Percentiles rank a stretch among this genome's conserved stretches.
These are phyloP conservation scores for Dichotomocladium elegans DNA, from an alignment of 371 early-diverging fungal genomes.

Conservation along the genomic window DNA sequence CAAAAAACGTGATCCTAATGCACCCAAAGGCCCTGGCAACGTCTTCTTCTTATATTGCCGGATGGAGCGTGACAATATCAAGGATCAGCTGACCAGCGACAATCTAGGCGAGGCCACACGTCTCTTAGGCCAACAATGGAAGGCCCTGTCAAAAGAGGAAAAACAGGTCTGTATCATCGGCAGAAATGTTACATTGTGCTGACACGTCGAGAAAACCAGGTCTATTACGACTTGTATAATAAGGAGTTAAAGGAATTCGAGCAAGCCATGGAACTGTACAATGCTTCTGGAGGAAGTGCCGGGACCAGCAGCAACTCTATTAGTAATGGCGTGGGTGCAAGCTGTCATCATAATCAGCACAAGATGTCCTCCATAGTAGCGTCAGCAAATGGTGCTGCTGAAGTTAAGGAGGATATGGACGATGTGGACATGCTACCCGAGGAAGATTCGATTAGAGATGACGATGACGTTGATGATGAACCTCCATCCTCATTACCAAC, in stretches of 20 bases:
- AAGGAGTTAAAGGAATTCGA: constrained; percentile 39
- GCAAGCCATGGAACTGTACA: constrained; percentile 38
- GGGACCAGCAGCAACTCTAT: not conserved
- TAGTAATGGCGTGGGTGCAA: not conserved
- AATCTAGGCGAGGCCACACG: constrained; percentile 43
- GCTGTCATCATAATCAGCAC: no score
- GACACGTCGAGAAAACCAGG: constrained; percentile 15
- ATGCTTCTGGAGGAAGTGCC: constrained; percentile 16
- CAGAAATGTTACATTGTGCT: not conserved
- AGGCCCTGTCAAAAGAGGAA: constrained; percentile 35
- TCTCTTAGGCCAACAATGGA: constrained; percentile 46
- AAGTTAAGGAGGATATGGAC: constrained; percentile 36
- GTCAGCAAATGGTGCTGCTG: constrained; percentile 4
- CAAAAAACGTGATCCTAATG: constrained; percentile 55
- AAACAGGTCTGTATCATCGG: constrained; percentile 24
- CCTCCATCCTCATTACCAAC: not conserved
- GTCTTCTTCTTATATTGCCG: constrained; percentile 62
- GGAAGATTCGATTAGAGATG: no score
- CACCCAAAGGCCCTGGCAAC: constrained; percentile 60
- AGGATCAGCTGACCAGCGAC: constrained; percentile 44
- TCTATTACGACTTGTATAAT: constrained; percentile 42
- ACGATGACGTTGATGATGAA: no score
- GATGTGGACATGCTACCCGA: constrained; percentile 1
- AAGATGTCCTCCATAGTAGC: no score
- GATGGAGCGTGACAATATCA: constrained; percentile 47